These are phyloP conservation scores for Trichosporon sp. DNA, from an alignment of 1,284 basidiomycete species.

Conservation along the genomic window DNA sequence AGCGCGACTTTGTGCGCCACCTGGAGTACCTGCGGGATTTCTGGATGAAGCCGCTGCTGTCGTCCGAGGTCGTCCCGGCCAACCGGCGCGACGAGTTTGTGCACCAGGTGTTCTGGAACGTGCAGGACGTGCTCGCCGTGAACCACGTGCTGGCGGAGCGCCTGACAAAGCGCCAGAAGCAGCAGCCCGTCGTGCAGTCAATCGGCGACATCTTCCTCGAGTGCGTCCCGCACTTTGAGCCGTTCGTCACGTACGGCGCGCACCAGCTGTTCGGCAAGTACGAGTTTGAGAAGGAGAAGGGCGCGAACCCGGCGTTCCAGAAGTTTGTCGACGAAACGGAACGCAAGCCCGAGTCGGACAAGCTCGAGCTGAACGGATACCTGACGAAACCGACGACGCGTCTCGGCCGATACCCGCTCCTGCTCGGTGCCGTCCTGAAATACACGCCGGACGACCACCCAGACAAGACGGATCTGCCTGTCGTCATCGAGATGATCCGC, in stretches of 20 bases:
- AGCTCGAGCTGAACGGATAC: slow-evolving; percentile 96
- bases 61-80: slow-evolving; percentile 69
- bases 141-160: slow-evolving; percentile 85
- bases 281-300: slow-evolving; percentile 98
- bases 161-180: slow-evolving; percentile 93
- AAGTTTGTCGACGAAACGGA: slow-evolving; percentile 94
- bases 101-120: slow-evolving; percentile 96
- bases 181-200: slow-evolving; percentile 82
- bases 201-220: slow-evolving; percentile 92
- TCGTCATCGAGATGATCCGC: slow-evolving; percentile 73
- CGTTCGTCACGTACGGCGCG: slow-evolving; percentile 92
- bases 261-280: slow-evolving; percentile 98
- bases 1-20: slow-evolving; percentile 94
- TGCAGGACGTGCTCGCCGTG: slow-evolving; percentile 87
- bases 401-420: slow-evolving; percentile 88
- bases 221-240: slow-evolving; percentile 77
- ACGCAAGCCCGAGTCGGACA: slow-evolving; percentile 87
- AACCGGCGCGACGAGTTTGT: slow-evolving; percentile 80
- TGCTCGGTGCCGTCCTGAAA: slow-evolving; percentile 89
- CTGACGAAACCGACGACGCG: slow-evolving; percentile 97
- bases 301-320: slow-evolving; percentile 85
- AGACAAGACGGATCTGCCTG: slow-evolving; percentile 74
- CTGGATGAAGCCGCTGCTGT: slow-evolving; percentile 82
- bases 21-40: slow-evolving; percentile 94
- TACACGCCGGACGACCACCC: slow-evolving; percentile 86